Conservation (phyloP, 352 stramenopile species). For the Globisporangium ultimum region DNA sequence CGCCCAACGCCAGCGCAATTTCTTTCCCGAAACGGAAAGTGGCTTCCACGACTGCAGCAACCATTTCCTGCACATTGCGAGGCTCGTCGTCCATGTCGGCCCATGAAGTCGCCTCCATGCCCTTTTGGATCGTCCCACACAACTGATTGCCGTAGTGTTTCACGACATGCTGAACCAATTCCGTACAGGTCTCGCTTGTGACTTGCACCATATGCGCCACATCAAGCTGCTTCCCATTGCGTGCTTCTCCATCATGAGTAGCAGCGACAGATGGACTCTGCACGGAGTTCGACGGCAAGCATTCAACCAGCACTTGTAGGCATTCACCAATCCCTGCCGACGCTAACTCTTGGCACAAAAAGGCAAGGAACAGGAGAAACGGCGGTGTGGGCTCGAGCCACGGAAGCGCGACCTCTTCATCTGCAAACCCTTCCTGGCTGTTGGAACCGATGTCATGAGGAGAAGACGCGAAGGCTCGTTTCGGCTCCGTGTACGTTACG, state of each 20-base stretch:
- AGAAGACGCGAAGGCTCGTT: constrained; percentile 39
- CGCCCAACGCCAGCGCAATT: constrained; percentile 52
- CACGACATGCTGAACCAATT: constrained; percentile 60
- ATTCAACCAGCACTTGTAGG: constrained; percentile 67
- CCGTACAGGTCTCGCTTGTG: constrained; percentile 49
- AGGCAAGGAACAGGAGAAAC: constrained; percentile 73
- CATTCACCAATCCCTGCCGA: constrained; percentile 66
- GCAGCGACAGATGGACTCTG: background rate
- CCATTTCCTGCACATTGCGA: constrained; percentile 64
- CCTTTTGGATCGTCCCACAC: constrained; percentile 33
- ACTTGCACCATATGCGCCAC: constrained; percentile 77
- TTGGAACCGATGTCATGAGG: background rate
- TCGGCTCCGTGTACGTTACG: constrained; percentile 68
- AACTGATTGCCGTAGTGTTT: constrained; percentile 62
- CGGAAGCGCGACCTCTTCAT: constrained; percentile 39
- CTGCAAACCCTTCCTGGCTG: constrained; percentile 6
- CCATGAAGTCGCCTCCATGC: constrained; percentile 50
- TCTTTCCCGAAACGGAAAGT: constrained; percentile 59
- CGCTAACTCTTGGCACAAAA: constrained; percentile 61
- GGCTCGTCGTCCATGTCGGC: constrained; percentile 59
- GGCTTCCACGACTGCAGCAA: constrained; percentile 50
- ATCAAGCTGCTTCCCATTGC: constrained; percentile 27
- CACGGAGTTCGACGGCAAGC: constrained; percentile 36
- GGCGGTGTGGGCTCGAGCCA: constrained; percentile 59
- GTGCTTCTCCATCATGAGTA: constrained; percentile 3